Conservation (phyloP, 1,284 basidiomycete species). For the Lentinula novae-zelandiae region DNA sequence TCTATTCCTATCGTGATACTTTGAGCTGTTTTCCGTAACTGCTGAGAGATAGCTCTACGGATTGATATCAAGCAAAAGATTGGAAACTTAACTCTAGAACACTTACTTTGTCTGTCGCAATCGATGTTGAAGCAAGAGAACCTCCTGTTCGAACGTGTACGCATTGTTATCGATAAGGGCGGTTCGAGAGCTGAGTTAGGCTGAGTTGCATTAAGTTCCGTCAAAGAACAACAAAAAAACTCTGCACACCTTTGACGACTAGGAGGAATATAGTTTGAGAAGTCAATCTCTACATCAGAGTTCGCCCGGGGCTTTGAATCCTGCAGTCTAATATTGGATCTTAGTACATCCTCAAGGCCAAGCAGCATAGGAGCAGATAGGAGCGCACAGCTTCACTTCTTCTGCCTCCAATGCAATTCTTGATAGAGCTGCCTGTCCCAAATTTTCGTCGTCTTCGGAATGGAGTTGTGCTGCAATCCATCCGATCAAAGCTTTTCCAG, state of each 20-base stretch:
- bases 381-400: background rate
- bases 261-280: background rate
- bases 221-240: background rate
- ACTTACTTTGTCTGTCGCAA: constrained; percentile 3
- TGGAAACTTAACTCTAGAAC: background rate
- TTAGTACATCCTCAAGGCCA: background rate
- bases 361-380: background rate
- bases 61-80: background rate
- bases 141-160: background rate
- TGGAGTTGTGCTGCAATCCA: constrained; percentile 2
- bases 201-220: background rate
- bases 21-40: background rate
- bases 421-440: background rate
- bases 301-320: background rate
- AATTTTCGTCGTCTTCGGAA: background rate
- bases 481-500: background rate
- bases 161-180: constrained; percentile 1
- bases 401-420: constrained; percentile 3
- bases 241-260: constrained; percentile 3
- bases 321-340: background rate
- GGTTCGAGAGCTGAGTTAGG: background rate
- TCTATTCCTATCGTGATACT: background rate
- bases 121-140: background rate
- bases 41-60: background rate
- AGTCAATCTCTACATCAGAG: background rate